Evolutionary conservation across 1,284 basidiomycete genomes (phyloP), one percentile per base, ranked within the genome.

Genomic region (Heliocybe sulcata): DNA sequence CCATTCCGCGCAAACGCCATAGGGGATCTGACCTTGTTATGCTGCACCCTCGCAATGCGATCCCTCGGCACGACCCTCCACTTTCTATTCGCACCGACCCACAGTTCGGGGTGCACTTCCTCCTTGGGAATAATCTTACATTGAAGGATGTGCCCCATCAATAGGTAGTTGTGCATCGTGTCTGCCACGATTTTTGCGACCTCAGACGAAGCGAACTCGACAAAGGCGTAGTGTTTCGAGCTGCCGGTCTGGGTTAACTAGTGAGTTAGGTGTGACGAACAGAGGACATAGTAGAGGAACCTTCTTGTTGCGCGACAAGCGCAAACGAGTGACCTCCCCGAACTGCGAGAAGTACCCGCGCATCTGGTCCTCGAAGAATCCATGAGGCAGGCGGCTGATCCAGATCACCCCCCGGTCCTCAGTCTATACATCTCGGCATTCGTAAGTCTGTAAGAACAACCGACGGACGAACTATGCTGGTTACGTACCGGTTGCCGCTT

Each of bases 81-180:
- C 71, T 92, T 95, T 62, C 89, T 82, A 71, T 98, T 96, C 22
- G 95, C 92, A n/a, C 97, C 96, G 14, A 96, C 77, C 97, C 97
- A 99, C 2, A 99, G 73, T 65, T 94, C 85, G 3, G 94, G 90
- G 69, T 99, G 95, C 0, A 98, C 82, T 60, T 96, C 73, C 29
- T 95, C 92, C 61, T 85, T 84, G 20, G 94, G 89, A 55, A 97
- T 83, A 56, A 93, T 72, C 64, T 90, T 87, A 74, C 96, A 98
- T 57, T 84, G 85, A 51, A 99, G 77, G 60, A 99, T 86, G 64
- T 97, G 93, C 2, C 95, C 95, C 77, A 91, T 85, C 61, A 99
- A 78, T 27, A 99, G 82, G 71, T 98, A 99, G 74, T 98, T 98
- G 79, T 99, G 85, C 96, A 99, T 98, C 48, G 97, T 99, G 66